These are phyloP conservation scores for Aspergillus sp. DNA, from an alignment of 2,329 filamentous ascomycete genomes.

Conservation along the genomic window DNA sequence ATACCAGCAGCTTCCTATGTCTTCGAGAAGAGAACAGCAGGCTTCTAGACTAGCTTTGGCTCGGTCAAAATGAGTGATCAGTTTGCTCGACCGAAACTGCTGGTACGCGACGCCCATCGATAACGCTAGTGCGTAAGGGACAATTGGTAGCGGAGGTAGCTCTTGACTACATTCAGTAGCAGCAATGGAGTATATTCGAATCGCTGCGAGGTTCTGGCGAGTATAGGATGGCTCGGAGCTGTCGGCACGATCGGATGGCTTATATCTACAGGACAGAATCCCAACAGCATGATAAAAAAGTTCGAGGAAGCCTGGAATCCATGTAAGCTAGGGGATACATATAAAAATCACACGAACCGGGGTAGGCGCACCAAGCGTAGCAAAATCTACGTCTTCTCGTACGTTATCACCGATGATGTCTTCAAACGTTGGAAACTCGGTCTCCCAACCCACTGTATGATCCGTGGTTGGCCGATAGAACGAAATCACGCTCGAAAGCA, in stretches of 20 bases:
- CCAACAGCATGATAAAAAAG: constrained; percentile 58
- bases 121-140: constrained; percentile 57
- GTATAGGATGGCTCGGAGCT: constrained; percentile 52
- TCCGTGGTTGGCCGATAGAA: constrained; percentile 39
- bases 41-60: constrained; percentile 37
- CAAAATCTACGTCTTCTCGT: constrained; percentile 27
- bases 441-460: constrained; percentile 38
- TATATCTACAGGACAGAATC: constrained; percentile 56
- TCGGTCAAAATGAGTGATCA: constrained; percentile 40
- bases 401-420: constrained; percentile 30
- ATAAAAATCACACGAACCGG: too few species aligned
- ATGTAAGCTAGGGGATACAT: neutral
- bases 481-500: constrained; percentile 40
- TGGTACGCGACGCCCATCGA: constrained; percentile 58
- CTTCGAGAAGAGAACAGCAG: constrained; percentile 37
- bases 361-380: constrained; percentile 26
- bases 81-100: constrained; percentile 53
- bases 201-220: constrained; percentile 56
- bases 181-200: constrained; percentile 55
- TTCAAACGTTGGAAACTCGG: constrained; percentile 38
- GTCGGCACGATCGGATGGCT: constrained; percentile 35
- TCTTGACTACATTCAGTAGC: constrained; percentile 45
- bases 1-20: constrained; percentile 37
- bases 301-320: constrained; percentile 49
- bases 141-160: constrained; percentile 54